Evolutionary conservation across 352 stramenopile species (phyloP), one percentile per base, ranked within the genome.

Genomic region (Pythium folliculosum): DNA sequence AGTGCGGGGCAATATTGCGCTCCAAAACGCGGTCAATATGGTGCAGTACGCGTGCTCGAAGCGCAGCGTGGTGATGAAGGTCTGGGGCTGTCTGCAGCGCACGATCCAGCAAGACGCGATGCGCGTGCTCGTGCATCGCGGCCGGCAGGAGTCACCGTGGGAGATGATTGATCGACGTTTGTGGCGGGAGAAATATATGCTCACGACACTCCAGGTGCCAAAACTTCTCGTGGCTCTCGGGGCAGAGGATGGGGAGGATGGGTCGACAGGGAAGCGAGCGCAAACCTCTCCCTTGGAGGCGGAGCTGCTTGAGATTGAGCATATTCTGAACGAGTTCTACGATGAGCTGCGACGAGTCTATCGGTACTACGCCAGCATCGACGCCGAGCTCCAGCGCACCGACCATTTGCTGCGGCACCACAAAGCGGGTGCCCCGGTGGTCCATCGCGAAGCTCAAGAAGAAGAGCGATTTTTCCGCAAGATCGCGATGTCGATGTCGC

Each of bases 1-100:
- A 5, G 69, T 85, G 9, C 76, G 75, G n/a, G 81, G 74, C 22
- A 92, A 84, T 21, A 80, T 80, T 9, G 78, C 74, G 0, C 61
- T 92, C 1, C 83, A 92, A 59, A 92, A 90, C 52, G 83, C 83
- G 6, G 77, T 92, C 13, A 82, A 89, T 49, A 90, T 78, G 59
- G 83, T 90, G 0, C 83, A 90, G 53, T 92, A 90, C 43, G 83
- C 78, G 43, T 90, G 81, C 30, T 82, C 83, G 7, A 86, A 88
- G 64, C 76, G 83, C n/a, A 77, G 69, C 22, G 71, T 64, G 8
- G 62, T 72, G 0, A 75, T 87, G 70, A 78, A 83, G 23, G 69
- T 77, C 0, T 92, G 80, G 81, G 63, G 65, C 1, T 87, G 78
- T 66, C 44, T 92, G 7, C 75, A 86, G 53, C 80, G 82, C 48